Conservation (phyloP, 768 basidiomycete genomes). For the Suillus luteus region DNA sequence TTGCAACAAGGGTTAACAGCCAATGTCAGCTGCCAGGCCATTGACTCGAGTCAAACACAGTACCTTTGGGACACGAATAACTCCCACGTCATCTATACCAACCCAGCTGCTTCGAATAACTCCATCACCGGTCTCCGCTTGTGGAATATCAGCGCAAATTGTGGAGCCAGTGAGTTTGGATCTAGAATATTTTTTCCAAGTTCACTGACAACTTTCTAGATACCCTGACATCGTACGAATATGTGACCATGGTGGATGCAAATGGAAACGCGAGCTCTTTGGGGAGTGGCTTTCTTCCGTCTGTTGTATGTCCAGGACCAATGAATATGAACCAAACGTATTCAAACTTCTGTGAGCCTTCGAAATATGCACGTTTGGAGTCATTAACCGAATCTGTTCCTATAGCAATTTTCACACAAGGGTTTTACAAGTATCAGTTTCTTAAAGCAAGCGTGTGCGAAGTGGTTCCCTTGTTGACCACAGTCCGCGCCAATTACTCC, state of each 20-base stretch:
- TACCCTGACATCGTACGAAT: not conserved
- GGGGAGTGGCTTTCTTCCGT: constrained; percentile 12
- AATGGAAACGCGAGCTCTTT: not conserved
- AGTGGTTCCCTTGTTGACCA: constrained; percentile 14
- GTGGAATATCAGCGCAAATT: constrained; percentile 11
- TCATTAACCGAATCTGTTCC: not conserved
- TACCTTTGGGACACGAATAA: constrained; percentile 5
- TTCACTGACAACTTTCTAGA: not conserved
- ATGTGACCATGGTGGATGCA: constrained; percentile 11
- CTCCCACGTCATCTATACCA: not conserved
- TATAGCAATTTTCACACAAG: constrained; percentile 11
- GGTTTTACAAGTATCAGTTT: constrained; percentile 12
- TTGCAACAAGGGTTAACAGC: constrained; percentile 13
- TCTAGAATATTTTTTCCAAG: not conserved
- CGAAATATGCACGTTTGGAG: not conserved
- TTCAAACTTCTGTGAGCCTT: constrained; percentile 10
- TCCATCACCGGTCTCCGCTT: not conserved
- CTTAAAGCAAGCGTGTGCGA: constrained; percentile 15
- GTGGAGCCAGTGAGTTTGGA: constrained; percentile 4
- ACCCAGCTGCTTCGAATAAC: not conserved
- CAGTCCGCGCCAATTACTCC: constrained; percentile 11
- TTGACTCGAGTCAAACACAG: constrained; percentile 2
- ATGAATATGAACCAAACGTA: not conserved
- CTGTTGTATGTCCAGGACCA: constrained; percentile 17
- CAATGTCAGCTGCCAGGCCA: constrained; percentile 3